phyloP scores from a whole-genome alignment of 139 green algal species.

The Picochlorum sp. region DNA sequence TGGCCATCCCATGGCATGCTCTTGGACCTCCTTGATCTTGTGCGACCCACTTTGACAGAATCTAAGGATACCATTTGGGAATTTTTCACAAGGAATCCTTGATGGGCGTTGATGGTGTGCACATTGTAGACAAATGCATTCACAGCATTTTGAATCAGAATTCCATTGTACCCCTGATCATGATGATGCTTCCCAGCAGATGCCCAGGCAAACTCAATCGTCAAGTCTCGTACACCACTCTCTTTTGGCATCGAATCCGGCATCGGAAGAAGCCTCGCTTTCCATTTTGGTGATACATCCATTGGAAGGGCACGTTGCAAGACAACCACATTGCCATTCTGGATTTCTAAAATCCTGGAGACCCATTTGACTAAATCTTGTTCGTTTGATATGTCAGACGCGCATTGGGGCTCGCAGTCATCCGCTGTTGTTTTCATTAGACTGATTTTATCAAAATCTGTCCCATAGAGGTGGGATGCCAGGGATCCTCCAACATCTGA shows the following conservation, averaged over 20 bases:
- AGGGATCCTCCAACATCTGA: slow-evolving; percentile 3
- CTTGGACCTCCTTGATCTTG: background rate
- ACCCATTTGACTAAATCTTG: slow-evolving; percentile 7
- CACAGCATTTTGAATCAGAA: slow-evolving; percentile 6
- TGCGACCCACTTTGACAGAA: background rate
- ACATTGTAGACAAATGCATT: slow-evolving; percentile 11
- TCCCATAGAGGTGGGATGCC: slow-evolving; percentile 3
- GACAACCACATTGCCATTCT: background rate
- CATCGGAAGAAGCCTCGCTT: background rate
- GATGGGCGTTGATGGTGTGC: slow-evolving; percentile 1
- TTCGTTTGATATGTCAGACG: background rate
- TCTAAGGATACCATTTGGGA: background rate
- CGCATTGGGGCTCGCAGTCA: background rate
- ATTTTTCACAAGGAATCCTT: background rate
- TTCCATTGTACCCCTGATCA: slow-evolving; percentile 8
- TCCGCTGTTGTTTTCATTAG: background rate
- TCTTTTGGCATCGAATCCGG: slow-evolving; percentile 2
- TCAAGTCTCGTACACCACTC: slow-evolving; percentile 1
- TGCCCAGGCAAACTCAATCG: slow-evolving; percentile 5
- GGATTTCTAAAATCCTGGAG: background rate
- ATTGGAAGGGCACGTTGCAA: slow-evolving; percentile 10
- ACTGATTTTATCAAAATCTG: background rate
- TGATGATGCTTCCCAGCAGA: background rate
- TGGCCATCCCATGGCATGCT: slow-evolving; percentile 3
- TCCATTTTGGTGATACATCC: slow-evolving; percentile 4